A percentile compares a stretch with the other conserved stretches of the same genome.
These are phyloP conservation scores for Jacaranda copaia DNA, from an alignment of 257 asterid genomes.

Conservation along the genomic window DNA sequence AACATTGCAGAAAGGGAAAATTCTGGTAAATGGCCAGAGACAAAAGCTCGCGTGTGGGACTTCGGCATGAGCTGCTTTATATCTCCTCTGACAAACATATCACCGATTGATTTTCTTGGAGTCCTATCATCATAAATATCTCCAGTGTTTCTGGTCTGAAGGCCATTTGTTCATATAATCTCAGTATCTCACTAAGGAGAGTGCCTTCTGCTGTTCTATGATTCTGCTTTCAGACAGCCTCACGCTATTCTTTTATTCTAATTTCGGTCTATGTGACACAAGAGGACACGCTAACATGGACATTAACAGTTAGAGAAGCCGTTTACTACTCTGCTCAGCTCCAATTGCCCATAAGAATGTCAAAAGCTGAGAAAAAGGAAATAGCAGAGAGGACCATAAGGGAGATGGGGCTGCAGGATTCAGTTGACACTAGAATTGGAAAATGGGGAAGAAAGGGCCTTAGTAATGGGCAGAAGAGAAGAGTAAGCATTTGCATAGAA, in stretches of 20 bases:
- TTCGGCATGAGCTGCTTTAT: constrained; percentile 45
- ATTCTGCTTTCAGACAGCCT: not conserved
- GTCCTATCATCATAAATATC: not conserved
- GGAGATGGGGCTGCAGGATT: constrained; percentile 66
- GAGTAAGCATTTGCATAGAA: constrained; percentile 71
- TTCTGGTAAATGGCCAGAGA: constrained; percentile 55
- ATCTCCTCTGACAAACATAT: not conserved
- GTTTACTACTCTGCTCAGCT: constrained; percentile 66
- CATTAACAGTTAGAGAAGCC: constrained; percentile 64
- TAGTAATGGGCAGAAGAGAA: constrained; percentile 64
- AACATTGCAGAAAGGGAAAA: constrained; percentile 54
- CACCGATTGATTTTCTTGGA: not conserved
- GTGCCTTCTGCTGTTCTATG: no score
- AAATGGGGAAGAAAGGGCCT: constrained; percentile 63
- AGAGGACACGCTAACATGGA: constrained; percentile 61
- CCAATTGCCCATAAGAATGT: constrained; percentile 58
- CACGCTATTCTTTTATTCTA: not conserved
- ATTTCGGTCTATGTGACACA: constrained; percentile 68
- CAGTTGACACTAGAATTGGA: constrained; percentile 59
- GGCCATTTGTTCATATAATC: no score
- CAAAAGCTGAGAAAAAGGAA: constrained; percentile 48
- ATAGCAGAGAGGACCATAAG: constrained; percentile 53
- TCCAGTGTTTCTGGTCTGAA: no score
- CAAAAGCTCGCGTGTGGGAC: constrained; percentile 65
- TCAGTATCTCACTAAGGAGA: no score